Base-by-base conservation (phyloP, 495 filamentous ascomycete species). In the Polyplosphaeria fusca region DNA sequence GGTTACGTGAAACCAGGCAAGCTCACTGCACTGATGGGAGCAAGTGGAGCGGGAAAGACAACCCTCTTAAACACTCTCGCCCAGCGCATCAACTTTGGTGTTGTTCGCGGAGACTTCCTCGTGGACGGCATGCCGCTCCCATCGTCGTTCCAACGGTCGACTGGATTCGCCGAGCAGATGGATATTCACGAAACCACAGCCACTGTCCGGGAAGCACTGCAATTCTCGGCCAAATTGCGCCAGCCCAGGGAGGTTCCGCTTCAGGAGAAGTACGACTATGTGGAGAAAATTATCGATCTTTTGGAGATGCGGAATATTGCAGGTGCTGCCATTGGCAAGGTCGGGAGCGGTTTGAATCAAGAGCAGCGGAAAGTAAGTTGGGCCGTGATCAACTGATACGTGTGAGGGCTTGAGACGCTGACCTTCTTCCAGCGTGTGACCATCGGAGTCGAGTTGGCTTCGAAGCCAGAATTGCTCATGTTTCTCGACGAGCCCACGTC, bases 401-500 rank as follows among this genome's bases (percentile, higher is more conserved):
- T n/a, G n/a, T n/a, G n/a, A n/a, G 30, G 30, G 14, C 30, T 14
- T 35, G 30, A 35, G 30, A n/a, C n/a, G n/a, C 30, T 35, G 14
- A 35, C 30, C 30, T 35, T 7, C 30, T 7, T 35, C 30, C 14
- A 35, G 65, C 76, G 81, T 24, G 71, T 87, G 25, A 86, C 80
- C 14, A 86, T 87, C 48, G 86, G 78, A 14, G 82, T 88, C 9
- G 86, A 89, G 63, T 69, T 89, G 1, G 85, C 81, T 0, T 75
- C 77, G 0, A 88, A 85, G 67, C 85, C 79, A 11, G 82, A 77
- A 37, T 76, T 86, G 38, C 68, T 89, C 4, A 79, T 91, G 54
- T 91, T 91, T 68, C 70, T 91, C 26, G 87, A 91, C 63, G 86
- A 91, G 60, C 87, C 88, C 2, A 91, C 87, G 2, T 87, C 82